Conservation (phyloP, 2,329 filamentous ascomycete species). For the Diaporthe sp. region DNA sequence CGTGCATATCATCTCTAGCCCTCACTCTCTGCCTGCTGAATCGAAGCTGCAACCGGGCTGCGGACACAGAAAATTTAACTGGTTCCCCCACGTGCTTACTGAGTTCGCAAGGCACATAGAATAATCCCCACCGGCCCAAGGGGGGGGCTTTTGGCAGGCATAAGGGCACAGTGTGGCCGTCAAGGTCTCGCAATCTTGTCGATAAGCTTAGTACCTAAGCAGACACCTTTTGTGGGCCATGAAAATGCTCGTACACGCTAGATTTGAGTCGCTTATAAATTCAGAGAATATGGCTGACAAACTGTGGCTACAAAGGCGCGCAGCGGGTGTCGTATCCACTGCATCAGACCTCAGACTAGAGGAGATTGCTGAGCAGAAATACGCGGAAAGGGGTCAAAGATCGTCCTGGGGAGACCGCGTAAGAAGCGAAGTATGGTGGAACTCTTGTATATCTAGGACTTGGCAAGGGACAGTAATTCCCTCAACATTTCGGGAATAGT, state of each 20-base stretch:
- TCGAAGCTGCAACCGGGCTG: background rate
- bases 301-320: background rate
- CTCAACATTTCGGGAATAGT: background rate
- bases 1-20: background rate
- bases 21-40: background rate
- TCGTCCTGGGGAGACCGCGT: background rate
- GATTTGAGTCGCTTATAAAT: background rate
- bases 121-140: background rate
- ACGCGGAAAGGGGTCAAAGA: too few relatives aligned
- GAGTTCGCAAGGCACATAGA: background rate
- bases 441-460: background rate
- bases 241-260: background rate
- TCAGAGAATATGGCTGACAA: background rate
- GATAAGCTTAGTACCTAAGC: too few relatives aligned
- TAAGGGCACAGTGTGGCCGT: background rate
- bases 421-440: too few relatives aligned
- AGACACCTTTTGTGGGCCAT: background rate
- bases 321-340: background rate
- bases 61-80: background rate
- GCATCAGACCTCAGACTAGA: too few relatives aligned
- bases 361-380: too few relatives aligned
- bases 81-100: background rate
- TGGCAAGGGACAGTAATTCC: background rate
- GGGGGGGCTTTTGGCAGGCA: background rate
- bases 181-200: background rate